Base-by-base conservation (phyloP, 2,329 filamentous ascomycete species). In the Juglanconis oblonga region DNA sequence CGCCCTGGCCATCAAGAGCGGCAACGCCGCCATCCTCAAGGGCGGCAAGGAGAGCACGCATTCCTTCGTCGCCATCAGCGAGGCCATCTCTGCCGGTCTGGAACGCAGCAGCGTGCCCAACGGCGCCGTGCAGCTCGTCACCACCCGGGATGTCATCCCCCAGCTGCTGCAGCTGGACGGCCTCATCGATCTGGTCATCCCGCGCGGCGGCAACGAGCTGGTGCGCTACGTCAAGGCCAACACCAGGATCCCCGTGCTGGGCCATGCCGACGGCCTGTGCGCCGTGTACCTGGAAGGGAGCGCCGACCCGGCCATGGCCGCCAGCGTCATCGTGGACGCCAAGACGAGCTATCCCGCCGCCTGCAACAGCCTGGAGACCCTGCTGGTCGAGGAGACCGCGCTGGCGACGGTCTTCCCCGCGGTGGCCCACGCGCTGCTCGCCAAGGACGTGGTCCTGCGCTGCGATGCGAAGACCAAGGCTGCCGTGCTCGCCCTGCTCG, bases 11-110 rank as follows among this genome's bases (percentile, higher is more conserved):
- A 91, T 99, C 75, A 99, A 99, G 74, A 98, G 94, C 11, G 95
- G 92, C 69, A 99, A 99, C 74, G 90, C 95, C 40, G 95, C 93
- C 55, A 98, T 99, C 69, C 81, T 99, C 63, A 99, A 99, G 81
- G 94, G 93, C 63, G 95, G 95, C 65, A 96, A 97, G 73, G 95
- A 99, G 76, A 97, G 93, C 0, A 95, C 89, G 24, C 87, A 96
- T 71, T 97, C 92, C n/a, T 98, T 99, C 73, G 83, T 92, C 62
- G 89, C 92, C 67, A 98, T 99, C 69, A 91, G 94, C 6, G 84
- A 81, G 38, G 89, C 91, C 71, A 96, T 99, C 68, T 93, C 92
- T 0, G 75, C 83, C 48, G 92, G 93, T 9, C 84, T 98, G 11
- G 81, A 83, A 17, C 75, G 76, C 32, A 92, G 91, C 3, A 74